Evolutionary conservation across 2,329 filamentous ascomycete genomes (phyloP).

Genomic region (Talaromyces sp.): DNA sequence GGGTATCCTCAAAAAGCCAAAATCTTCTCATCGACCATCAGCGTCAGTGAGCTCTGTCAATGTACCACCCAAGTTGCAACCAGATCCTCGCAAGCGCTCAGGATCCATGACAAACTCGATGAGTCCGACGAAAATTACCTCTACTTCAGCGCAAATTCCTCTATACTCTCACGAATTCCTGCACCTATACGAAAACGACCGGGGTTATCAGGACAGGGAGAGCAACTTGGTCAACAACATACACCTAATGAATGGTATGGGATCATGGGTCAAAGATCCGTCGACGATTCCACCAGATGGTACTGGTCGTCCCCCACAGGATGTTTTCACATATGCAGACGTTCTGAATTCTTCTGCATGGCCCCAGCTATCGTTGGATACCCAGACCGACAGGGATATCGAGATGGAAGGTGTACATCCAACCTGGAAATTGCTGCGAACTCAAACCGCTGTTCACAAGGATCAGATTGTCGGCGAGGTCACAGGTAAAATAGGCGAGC

Average conservation of each 20-base stretch:
- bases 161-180: conserved; percentile 74
- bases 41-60: conserved; percentile 70
- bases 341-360: conserved; percentile 54
- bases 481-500: conserved; percentile 71
- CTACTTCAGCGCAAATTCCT: conserved; percentile 56
- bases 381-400: conserved; percentile 49
- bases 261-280: conserved; percentile 73
- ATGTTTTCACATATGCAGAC: conserved; percentile 67
- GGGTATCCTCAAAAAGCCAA: conserved; percentile 66
- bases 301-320: conserved; percentile 58
- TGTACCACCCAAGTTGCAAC: conserved; percentile 62
- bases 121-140: conserved; percentile 66
- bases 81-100: conserved; percentile 60
- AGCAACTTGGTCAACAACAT: conserved; percentile 78
- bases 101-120: conserved; percentile 59
- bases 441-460: conserved; percentile 50
- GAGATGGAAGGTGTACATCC: conserved; percentile 57
- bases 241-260: conserved; percentile 68
- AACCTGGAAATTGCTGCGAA: conserved; percentile 62
- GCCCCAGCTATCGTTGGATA: conserved; percentile 52
- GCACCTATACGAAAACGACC: conserved; percentile 65
- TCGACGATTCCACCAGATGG: conserved; percentile 66
- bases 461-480: conserved; percentile 66
- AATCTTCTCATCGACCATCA: conserved; percentile 74
- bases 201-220: conserved; percentile 56